Conservation (phyloP, 169 alveolate genomes). For the Cryptosporidium xiaoi region DNA sequence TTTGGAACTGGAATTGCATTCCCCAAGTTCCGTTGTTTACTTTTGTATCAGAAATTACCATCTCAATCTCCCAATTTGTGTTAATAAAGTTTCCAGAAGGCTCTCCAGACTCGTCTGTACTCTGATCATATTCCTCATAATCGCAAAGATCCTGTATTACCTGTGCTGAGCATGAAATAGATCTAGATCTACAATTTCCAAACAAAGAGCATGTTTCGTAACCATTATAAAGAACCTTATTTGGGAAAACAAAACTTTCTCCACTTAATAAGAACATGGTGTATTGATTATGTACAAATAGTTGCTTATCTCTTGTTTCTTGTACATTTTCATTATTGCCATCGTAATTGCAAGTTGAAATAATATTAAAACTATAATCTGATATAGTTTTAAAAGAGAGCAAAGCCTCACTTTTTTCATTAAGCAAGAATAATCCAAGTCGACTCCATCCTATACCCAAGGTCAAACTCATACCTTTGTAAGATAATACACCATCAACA, state of each 20-base stretch:
- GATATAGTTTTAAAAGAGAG: slow-evolving; percentile 9
- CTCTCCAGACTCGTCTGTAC: neutral
- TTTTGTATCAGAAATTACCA: slow-evolving; percentile 15
- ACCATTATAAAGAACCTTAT: slow-evolving; percentile 24
- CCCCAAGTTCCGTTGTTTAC: slow-evolving; percentile 60
- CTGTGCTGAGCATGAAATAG: slow-evolving; percentile 26
- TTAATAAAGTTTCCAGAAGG: neutral
- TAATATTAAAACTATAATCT: slow-evolving; percentile 16
- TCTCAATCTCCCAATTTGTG: slow-evolving; percentile 9
- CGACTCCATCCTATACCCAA: slow-evolving; percentile 62
- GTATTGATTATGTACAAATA: no score
- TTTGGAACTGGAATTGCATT: slow-evolving; percentile 1
- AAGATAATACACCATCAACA: slow-evolving; percentile 6
- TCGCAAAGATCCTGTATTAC: slow-evolving; percentile 13
- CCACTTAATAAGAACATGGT: neutral
- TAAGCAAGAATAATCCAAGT: slow-evolving; percentile 26
- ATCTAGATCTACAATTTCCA: slow-evolving; percentile 8
- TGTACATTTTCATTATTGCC: no score
- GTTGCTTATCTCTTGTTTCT: no score
- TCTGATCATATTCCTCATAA: neutral
- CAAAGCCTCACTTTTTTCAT: slow-evolving; percentile 16
- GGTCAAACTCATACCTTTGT: neutral
- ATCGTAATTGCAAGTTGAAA: slow-evolving; percentile 2
- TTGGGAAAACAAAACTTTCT: slow-evolving; percentile 13
- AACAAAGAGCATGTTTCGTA: slow-evolving; percentile 42